Evolutionary conservation across 176 grass and related monocot species (phyloP), one percentile per base, ranked within the genome.

Genomic region (Bolboschoenus planiculmis): DNA sequence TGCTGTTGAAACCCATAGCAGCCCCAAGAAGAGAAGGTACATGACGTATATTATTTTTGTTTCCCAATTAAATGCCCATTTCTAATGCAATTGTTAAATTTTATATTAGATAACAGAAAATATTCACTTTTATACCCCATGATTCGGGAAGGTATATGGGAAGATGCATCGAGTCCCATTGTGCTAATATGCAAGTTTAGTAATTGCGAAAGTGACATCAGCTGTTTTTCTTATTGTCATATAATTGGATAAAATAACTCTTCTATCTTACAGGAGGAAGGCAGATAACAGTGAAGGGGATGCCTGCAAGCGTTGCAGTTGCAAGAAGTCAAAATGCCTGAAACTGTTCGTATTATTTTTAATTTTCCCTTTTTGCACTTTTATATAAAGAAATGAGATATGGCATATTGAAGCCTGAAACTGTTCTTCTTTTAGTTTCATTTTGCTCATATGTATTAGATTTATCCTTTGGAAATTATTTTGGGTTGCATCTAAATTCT

Each of bases 241-340:
- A 16, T 33, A 62, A 30, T 70, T 44, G 60, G 72, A 48, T 76
- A 29, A 76, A 76, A 50, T 51, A 51, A 33, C 23, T 62, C 84
- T 2, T 39, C 78, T 84, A 53, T 86, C 73, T 75, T 50, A 33
- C 87, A 99, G 96, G 61, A 88, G 86, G 78, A 99, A 93, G 88
- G 55, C 81, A 65, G 93, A 99, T 68, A 95, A 85, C 70, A 88
- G 88, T 16, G 96, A 95, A 78, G 85, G 80, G 39, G 96, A 95
- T 13, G 85, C 91, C 77, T 99, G 96, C 89, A 99, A 99, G 83
- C 89, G 93, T 35, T 99, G 96, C 86, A 99, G 93, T 82, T 99
- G 96, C 79, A 99, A 99, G 86, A 99, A 99, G 70, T 99, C 96
- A 51, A 99, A 99, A 86, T 99, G 96, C 86, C 86, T 99, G 80